A percentile compares a stretch with the other conserved stretches of the same genome.
phyloP scores from a whole-genome alignment of 129 eudicot genomes.

The Helichrysum umbraculigerum region DNA sequence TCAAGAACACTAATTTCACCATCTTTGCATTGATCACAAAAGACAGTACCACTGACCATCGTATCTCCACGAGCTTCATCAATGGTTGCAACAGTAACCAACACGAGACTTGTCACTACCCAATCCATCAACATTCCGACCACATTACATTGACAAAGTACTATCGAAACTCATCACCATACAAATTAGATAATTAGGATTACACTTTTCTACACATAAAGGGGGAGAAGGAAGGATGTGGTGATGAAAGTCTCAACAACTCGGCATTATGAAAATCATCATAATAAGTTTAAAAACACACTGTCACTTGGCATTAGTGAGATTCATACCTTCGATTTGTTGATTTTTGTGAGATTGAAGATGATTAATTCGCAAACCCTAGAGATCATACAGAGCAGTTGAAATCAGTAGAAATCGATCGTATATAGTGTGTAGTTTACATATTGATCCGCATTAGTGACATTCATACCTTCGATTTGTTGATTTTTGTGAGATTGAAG shows the following conservation, averaged over 20 bases:
- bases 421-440: too few relatives aligned
- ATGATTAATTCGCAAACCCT: too few relatives aligned
- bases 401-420: too few relatives aligned
- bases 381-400: too few relatives aligned
- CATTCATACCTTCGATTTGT: too few relatives aligned
- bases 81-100: conserved; percentile 42
- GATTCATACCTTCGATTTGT: too few relatives aligned
- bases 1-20: conserved; percentile 67
- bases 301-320: too few relatives aligned
- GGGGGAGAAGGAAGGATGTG: not conserved
- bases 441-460: too few relatives aligned
- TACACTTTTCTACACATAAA: not conserved
- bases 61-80: conserved; percentile 51
- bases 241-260: conserved; percentile 29
- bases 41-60: conserved; percentile 75
- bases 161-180: not conserved
- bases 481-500: too few relatives aligned
- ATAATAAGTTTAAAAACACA: too few relatives aligned
- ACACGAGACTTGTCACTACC: conserved; percentile 22
- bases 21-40: conserved; percentile 94
- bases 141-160: conserved; percentile 18
- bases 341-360: too few relatives aligned
- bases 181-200: not conserved
- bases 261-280: too few relatives aligned
- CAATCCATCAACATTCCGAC: conserved; percentile 42